phyloP scores from a whole-genome alignment of 306 rosid genomes.

The Inga leiocalycina region DNA sequence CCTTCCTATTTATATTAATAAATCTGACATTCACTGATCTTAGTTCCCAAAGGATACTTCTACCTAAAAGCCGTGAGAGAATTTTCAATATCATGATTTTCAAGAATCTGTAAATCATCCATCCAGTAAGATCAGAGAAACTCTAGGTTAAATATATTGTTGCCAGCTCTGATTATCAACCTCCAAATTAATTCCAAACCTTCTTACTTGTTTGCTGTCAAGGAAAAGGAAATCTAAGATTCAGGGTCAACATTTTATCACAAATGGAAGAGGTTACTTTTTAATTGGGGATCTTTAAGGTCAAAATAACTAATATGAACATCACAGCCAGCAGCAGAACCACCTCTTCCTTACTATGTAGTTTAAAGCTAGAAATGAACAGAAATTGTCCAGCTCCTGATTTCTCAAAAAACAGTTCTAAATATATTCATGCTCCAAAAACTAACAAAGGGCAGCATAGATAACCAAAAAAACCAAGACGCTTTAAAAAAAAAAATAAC shows the following conservation, averaged over 20 bases:
- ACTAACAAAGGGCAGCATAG: not conserved
- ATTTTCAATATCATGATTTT: slow-evolving; percentile 14
- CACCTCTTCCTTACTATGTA: not conserved
- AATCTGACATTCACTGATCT: slow-evolving; percentile 1
- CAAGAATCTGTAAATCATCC: slow-evolving; percentile 19
- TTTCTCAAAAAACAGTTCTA: not conserved
- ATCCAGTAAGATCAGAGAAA: slow-evolving; percentile 9
- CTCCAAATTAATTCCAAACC: not conserved
- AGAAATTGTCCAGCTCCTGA: not conserved
- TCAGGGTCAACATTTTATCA: not conserved
- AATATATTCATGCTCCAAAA: slow-evolving; percentile 12
- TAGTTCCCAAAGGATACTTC: slow-evolving; percentile 8
- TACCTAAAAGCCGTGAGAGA: not conserved
- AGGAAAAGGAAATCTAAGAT: slow-evolving; percentile 7
- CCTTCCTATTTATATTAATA: slow-evolving; percentile 22
- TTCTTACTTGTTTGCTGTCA: not conserved
- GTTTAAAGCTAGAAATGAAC: not conserved
- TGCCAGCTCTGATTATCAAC: not conserved
- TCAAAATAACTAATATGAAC: not conserved
- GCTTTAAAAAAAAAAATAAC: not conserved
- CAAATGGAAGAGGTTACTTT: not conserved
- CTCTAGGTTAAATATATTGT: not conserved
- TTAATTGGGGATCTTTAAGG: not conserved
- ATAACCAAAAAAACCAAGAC: not conserved
- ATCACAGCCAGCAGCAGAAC: not conserved